phyloP scores from a whole-genome alignment of 805 yeast species.

The Yarrowia keelungensis region DNA sequence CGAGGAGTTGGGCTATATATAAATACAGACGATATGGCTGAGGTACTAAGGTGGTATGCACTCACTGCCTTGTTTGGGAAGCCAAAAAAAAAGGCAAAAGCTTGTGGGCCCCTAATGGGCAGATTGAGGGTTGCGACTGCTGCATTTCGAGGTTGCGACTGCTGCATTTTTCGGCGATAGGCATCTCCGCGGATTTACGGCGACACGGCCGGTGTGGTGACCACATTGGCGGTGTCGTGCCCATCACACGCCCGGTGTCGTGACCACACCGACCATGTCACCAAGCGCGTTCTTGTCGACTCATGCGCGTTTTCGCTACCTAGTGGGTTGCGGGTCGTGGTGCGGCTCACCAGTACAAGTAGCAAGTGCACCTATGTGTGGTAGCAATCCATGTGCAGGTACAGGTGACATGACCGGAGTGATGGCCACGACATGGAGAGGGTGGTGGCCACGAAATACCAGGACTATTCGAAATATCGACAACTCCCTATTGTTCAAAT shows the following conservation, averaged over 20 bases:
- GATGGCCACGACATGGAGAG: neutral
- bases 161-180: constrained; percentile 34
- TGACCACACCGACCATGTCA: neutral
- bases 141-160: constrained; percentile 2
- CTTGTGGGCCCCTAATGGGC: constrained; percentile 9
- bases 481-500: too few species aligned
- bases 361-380: constrained; percentile 7
- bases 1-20: constrained; percentile 5
- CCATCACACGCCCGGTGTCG: neutral
- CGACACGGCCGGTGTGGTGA: too few species aligned
- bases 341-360: constrained; percentile 5
- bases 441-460: too few species aligned
- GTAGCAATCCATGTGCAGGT: constrained; percentile 17
- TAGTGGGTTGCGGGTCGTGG: neutral
- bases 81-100: constrained; percentile 9
- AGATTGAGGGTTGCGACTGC: constrained; percentile 22
- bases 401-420: neutral
- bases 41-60: constrained; percentile 28
- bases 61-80: constrained; percentile 34
- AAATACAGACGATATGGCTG: constrained; percentile 33
- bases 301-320: neutral
- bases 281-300: too few species aligned
- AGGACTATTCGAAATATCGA: too few species aligned
- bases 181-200: constrained; percentile 20
- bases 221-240: neutral